Conservation (phyloP, 306 rosid species). For the Aeschynomene evenia region DNA sequence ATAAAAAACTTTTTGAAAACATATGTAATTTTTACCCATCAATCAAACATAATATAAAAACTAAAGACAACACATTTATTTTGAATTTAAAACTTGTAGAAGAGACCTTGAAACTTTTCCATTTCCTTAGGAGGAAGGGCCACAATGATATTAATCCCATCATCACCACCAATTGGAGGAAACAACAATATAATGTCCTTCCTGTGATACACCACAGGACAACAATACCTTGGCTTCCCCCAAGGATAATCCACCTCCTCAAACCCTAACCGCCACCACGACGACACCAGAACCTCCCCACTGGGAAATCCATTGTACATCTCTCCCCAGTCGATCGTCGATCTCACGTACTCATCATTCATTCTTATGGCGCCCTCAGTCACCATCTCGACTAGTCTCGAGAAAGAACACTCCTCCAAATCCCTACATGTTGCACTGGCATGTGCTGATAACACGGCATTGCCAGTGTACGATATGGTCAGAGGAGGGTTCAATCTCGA, state of each 20-base stretch:
- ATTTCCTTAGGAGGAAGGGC: conserved; percentile 63
- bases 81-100: conserved; percentile 32
- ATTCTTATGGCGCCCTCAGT: conserved; percentile 56
- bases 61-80: too few relatives aligned
- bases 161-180: conserved; percentile 44
- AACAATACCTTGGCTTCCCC: conserved; percentile 74
- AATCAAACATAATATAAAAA: too few relatives aligned
- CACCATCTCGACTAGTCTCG: conserved; percentile 57
- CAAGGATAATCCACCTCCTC: conserved; percentile 76
- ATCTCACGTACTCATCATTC: conserved; percentile 62
- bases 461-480: conserved; percentile 41
- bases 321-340: conserved; percentile 73
- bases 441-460: conserved; percentile 52
- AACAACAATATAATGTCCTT: conserved; percentile 67
- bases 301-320: conserved; percentile 59
- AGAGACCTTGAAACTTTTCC: conserved; percentile 47
- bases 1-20: too few relatives aligned
- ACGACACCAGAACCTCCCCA: conserved; percentile 73
- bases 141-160: conserved; percentile 51
- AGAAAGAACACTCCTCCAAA: conserved; percentile 37
- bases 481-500: conserved; percentile 48
- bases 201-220: conserved; percentile 57
- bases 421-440: conserved; percentile 44
- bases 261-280: conserved; percentile 82
- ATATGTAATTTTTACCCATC: too few relatives aligned